Percentiles rank a stretch among this genome's conserved stretches.
Evolutionary conservation across 768 basidiomycete species (phyloP).

Genomic region (Suillus variegatus): DNA sequence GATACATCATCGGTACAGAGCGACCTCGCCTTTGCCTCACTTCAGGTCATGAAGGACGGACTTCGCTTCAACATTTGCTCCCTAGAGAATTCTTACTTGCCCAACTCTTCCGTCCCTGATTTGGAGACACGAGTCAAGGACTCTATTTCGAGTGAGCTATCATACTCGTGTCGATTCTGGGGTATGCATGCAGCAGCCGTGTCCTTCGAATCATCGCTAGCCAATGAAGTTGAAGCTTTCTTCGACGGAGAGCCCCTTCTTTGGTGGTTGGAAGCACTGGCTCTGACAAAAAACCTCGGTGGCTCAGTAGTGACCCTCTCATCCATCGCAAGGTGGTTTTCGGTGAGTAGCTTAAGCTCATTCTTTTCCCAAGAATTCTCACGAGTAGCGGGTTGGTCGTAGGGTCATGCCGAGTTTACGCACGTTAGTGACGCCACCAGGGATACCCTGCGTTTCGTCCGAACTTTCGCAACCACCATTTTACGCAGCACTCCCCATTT

Average conservation of each 20-base stretch:
- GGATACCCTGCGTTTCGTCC: conserved; percentile 17
- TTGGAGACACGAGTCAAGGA: conserved; percentile 14
- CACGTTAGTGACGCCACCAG: background rate
- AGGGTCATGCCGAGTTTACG: conserved; percentile 6
- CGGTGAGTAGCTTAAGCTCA: background rate
- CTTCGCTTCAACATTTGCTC: conserved; percentile 15
- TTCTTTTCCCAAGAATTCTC: background rate
- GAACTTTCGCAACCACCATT: conserved; percentile 14
- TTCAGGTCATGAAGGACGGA: conserved; percentile 25
- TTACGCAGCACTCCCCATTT: conserved; percentile 23
- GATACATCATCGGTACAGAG: background rate
- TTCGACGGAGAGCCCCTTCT: conserved; percentile 16
- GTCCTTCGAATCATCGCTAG: background rate
- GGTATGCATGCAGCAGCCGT: conserved; percentile 25
- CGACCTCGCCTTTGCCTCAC: conserved; percentile 18
- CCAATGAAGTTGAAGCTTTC: conserved; percentile 19
- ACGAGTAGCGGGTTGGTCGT: background rate
- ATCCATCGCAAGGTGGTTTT: background rate
- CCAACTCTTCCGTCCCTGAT: conserved; percentile 23
- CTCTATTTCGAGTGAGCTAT: conserved; percentile 24
- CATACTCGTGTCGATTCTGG: conserved; percentile 36
- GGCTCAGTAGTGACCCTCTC: background rate
- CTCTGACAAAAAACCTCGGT: conserved; percentile 18
- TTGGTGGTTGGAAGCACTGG: background rate
- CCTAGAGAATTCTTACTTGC: conserved; percentile 27